Conservation (phyloP, 2,329 filamentous ascomycete genomes). For the Macrophomina pseudophaseolina region DNA sequence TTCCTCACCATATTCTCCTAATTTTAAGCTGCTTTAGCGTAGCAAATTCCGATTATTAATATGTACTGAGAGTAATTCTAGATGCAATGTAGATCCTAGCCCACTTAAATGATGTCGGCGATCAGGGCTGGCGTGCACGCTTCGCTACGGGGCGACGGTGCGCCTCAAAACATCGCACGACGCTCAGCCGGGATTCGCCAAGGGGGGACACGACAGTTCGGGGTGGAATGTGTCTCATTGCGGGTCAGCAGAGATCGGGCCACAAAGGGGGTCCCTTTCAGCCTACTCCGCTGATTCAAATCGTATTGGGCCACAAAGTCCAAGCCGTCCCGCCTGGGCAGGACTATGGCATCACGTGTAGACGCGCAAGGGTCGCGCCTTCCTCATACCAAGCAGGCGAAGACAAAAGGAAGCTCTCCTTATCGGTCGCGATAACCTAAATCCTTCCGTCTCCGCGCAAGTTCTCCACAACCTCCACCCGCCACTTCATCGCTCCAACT, state of each 20-base stretch:
- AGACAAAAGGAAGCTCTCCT: background rate
- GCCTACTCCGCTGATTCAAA: background rate
- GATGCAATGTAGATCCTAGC: slow-evolving; percentile 17
- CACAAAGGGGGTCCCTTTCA: slow-evolving; percentile 21
- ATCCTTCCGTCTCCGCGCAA: slow-evolving; percentile 3
- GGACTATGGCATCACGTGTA: slow-evolving; percentile 11
- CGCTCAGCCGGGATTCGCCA: slow-evolving; percentile 14
- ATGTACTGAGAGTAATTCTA: background rate
- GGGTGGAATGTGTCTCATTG: slow-evolving; percentile 1
- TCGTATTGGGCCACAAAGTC: background rate
- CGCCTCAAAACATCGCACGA: slow-evolving; percentile 21
- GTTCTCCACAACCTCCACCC: slow-evolving; percentile 18
- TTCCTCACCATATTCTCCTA: slow-evolving; percentile 7
- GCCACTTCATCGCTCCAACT: slow-evolving; percentile 19
- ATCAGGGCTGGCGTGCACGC: slow-evolving; percentile 21
- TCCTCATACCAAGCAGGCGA: background rate
- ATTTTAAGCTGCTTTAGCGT: slow-evolving; percentile 1
- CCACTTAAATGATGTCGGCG: slow-evolving; percentile 23
- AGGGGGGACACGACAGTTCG: slow-evolving; percentile 9
- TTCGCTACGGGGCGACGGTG: slow-evolving; percentile 12
- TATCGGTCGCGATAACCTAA: slow-evolving; percentile 17
- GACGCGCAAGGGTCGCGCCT: background rate
- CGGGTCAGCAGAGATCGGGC: slow-evolving; percentile 14
- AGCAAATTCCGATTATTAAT: slow-evolving; percentile 8
- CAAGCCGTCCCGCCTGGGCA: background rate